These are phyloP conservation scores for Porosira glacialis DNA, from an alignment of 352 stramenopile genomes.

Conservation along the genomic window DNA sequence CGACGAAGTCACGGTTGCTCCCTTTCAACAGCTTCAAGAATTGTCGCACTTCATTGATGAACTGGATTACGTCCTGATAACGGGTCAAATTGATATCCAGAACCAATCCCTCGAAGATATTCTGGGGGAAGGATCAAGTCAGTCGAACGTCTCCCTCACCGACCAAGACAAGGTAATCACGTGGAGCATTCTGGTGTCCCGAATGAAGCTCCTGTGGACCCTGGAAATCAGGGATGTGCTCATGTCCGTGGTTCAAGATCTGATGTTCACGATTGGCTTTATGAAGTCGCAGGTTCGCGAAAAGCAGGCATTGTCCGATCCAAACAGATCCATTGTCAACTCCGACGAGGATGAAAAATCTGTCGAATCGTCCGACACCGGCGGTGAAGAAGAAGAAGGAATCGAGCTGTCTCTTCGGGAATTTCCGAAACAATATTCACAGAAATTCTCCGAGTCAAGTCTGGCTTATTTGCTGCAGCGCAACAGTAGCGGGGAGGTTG, in stretches of 20 bases:
- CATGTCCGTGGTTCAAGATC: conserved; percentile 51
- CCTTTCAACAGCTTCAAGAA: conserved; percentile 22
- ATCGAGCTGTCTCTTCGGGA: conserved; percentile 22
- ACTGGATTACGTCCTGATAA: conserved; percentile 44
- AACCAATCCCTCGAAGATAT: conserved; percentile 53
- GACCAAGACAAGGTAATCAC: not conserved
- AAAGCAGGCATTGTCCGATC: conserved; percentile 38
- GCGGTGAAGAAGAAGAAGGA: conserved; percentile 7
- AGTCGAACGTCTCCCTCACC: not conserved
- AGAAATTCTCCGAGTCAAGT: conserved; percentile 13
- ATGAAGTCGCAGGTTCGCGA: conserved; percentile 59
- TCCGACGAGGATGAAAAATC: not conserved
- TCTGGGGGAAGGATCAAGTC: conserved; percentile 21
- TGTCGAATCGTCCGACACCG: conserved; percentile 4
- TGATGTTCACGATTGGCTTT: conserved; percentile 55
- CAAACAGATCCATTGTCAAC: no score
- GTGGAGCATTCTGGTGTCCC: conserved; percentile 39
- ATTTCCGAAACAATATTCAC: not conserved
- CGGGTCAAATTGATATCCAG: conserved; percentile 50
- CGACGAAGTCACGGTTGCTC: conserved; percentile 2
- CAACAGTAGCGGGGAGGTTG: conserved; percentile 32
- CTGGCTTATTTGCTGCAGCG: conserved; percentile 45
- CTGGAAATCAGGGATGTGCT: conserved; percentile 59
- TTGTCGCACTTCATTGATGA: conserved; percentile 35
- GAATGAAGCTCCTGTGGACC: conserved; percentile 58